Conservation (phyloP, 2,329 filamentous ascomycete genomes). For the Beauveria caledonica region DNA sequence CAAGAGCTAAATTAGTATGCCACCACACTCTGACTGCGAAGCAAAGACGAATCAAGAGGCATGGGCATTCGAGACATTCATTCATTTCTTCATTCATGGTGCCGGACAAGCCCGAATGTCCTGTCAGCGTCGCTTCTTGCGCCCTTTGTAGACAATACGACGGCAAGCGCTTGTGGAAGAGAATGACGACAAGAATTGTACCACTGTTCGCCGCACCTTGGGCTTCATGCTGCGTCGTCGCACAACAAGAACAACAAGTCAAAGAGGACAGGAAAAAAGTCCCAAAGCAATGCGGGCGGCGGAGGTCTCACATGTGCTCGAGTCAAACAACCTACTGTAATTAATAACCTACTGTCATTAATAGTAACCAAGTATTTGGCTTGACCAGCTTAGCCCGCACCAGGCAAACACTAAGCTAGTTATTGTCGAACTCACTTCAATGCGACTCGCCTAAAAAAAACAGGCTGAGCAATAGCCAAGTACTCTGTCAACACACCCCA, state of each 20-base stretch:
- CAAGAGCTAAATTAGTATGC: not conserved
- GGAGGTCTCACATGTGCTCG: conserved; percentile 9
- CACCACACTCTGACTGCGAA: not conserved
- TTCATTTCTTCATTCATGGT: not conserved
- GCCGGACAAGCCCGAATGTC: not conserved
- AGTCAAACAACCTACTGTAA: not conserved
- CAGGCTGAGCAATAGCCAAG: not conserved
- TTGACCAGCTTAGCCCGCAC: not conserved
- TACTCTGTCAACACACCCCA: not conserved
- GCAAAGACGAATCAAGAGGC: not conserved
- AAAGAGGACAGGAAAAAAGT: not conserved
- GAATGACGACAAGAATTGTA: not conserved
- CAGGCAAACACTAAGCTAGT: conserved; percentile 1
- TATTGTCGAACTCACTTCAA: not conserved
- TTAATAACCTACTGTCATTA: too few species aligned
- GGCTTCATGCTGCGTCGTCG: not conserved
- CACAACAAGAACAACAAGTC: not conserved
- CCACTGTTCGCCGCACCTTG: not conserved
- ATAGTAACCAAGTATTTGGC: too few species aligned
- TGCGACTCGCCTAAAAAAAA: not conserved
- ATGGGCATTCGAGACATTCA: conserved; percentile 1
- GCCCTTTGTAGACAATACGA: not conserved
- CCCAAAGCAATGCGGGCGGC: not conserved
- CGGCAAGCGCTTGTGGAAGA: not conserved
- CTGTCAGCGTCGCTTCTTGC: not conserved